Evolutionary conservation across 208 protist species (phyloP), one percentile per base, ranked within the genome.

Genomic region (Crithidia brevicula): DNA sequence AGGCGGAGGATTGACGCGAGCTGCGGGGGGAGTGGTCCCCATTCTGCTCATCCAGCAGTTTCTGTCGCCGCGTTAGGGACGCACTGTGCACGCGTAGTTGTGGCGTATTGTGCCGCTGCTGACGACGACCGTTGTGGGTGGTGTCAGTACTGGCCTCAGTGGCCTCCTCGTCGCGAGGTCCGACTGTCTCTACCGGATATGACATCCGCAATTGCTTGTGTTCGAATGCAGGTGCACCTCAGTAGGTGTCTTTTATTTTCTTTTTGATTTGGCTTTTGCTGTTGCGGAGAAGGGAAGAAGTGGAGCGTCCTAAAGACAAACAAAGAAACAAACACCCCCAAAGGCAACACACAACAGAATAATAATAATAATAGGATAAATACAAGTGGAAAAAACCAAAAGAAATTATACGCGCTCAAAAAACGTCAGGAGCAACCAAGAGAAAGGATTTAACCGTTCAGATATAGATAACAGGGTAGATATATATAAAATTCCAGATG

Each of bases 61-160:
- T 36, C 42, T 67, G 68, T 23, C 69, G 59, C 0, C 69, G 69
- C 20, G 61, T 45, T n/a, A 69, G 30, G 5, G 61, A 64, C 25
- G 33, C 65, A 33, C 61, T 75, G 51, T 49, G 58, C 52, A 54
- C 40, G 5, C 56, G 53, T 60, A 74, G 23, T 33, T 53, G 58
- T 23, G 68, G 68, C 13, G 68, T 67, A 51, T 62, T 63, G 28
- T 74, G 68, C 11, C 60, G 60, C n/a, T 74, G 68, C 28, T 74
- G 60, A 25, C 60, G 60, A 16, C 50, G 57, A 25, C 50, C 59
- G 57, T 56, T 22, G 34, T 51, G 23, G 49, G 3, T 36, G 8
- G 7, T n/a, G 6, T 40, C 7, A 9, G 8, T 43, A 34, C 5
- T 31, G n/a, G 3, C 25, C 25, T 20, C 16, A 27, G 9, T 22